phyloP scores from a whole-genome alignment of 371 early-diverging fungal species.

The Mortierella sp. region DNA sequence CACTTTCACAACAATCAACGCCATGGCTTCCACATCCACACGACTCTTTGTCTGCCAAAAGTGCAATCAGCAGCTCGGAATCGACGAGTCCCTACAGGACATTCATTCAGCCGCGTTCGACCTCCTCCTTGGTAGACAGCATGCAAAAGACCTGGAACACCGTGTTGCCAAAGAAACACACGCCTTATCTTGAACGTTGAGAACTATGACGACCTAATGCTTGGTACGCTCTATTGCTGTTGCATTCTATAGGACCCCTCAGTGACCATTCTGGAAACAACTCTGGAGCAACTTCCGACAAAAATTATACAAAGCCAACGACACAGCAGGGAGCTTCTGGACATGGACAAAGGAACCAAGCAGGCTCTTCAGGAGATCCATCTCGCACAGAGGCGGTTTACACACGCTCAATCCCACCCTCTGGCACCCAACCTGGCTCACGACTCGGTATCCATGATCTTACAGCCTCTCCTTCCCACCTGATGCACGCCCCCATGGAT shows the following conservation, averaged over 20 bases:
- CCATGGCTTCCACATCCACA: conserved; percentile 25
- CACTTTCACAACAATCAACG: background rate
- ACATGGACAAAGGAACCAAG: conserved; percentile 17
- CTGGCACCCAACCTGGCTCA: background rate
- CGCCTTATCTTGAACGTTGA: too few species aligned
- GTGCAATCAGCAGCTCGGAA: conserved; percentile 69
- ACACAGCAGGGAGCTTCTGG: background rate
- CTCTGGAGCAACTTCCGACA: conserved; percentile 22
- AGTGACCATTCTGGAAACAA: conserved; percentile 29
- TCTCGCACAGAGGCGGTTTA: conserved; percentile 38
- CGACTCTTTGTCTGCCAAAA: conserved; percentile 63
- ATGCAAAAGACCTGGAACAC: too few species aligned
- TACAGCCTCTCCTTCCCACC: conserved; percentile 1
- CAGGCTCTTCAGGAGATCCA: conserved; percentile 15
- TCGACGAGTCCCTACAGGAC: conserved; percentile 72
- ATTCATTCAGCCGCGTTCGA: conserved; percentile 67
- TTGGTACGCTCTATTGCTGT: background rate
- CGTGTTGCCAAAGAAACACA: background rate
- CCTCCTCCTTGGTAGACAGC: conserved; percentile 50
- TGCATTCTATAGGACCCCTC: conserved; percentile 29
- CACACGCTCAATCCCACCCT: conserved; percentile 42
- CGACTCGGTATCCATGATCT: conserved; percentile 21
- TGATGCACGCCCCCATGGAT: conserved; percentile 34
- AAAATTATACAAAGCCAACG: background rate
- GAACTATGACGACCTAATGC: too few species aligned